A percentile compares a stretch with the other conserved stretches of the same genome.
These are phyloP conservation scores for Flaveria bidentis DNA, from an alignment of 129 eudicot genomes.

Conservation along the genomic window DNA sequence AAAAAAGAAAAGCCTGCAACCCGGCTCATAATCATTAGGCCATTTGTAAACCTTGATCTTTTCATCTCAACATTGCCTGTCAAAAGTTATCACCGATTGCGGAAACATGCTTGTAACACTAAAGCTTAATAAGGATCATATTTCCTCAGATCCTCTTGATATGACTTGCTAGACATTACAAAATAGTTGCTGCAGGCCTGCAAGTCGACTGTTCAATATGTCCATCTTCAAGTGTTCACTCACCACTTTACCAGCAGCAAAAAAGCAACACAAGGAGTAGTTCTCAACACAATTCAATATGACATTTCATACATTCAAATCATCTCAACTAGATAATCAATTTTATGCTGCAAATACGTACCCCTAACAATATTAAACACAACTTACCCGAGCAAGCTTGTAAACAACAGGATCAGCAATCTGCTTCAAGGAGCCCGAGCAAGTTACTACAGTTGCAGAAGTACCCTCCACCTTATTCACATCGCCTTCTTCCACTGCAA, in stretches of 20 bases:
- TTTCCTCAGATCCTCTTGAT: neutral
- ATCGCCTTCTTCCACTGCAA: conserved; percentile 47
- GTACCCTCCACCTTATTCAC: conserved; percentile 33
- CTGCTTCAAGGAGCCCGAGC: conserved; percentile 38
- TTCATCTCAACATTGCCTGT: conserved; percentile 9
- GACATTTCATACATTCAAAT: conserved; percentile 8
- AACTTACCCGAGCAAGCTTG: conserved; percentile 90
- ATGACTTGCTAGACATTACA: conserved; percentile 18
- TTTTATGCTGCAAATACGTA: neutral
- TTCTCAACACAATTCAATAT: conserved; percentile 21
- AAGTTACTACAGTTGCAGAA: conserved; percentile 21
- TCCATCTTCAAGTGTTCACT: conserved; percentile 3
- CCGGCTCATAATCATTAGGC: neutral
- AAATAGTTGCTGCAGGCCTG: neutral
- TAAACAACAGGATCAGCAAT: conserved; percentile 82
- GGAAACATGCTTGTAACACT: neutral
- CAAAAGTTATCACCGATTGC: neutral
- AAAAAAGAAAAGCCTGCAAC: conserved; percentile 23
- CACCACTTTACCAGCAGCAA: conserved; percentile 1
- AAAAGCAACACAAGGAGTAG: conserved; percentile 2
- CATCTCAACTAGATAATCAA: neutral
- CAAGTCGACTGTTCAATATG: neutral
- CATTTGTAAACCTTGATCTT: neutral
- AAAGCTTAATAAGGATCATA: neutral
- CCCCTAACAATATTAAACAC: conserved; percentile 13